Evolutionary conservation across 345 rosid genomes (phyloP).

Genomic region (Boechera retrofracta): DNA sequence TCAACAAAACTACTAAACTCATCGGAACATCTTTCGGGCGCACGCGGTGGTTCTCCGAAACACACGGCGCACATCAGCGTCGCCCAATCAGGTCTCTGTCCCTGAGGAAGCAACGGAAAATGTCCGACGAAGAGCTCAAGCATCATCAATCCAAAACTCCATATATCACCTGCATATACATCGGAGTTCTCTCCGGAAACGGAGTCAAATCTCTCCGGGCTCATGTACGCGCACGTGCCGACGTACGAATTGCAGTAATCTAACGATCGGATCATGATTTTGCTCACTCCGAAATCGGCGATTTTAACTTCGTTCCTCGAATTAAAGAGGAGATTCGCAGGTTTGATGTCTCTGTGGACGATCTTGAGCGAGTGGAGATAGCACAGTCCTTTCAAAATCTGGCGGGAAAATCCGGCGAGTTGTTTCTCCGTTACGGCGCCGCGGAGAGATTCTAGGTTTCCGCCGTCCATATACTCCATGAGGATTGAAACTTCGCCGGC

Average conservation of each 20-base stretch:
- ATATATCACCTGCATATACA: slow-evolving; percentile 73
- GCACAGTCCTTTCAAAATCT: slow-evolving; percentile 62
- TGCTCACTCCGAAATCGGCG: slow-evolving; percentile 82
- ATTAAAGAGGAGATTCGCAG: slow-evolving; percentile 71
- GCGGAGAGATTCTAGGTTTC: slow-evolving; percentile 57
- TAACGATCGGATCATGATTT: slow-evolving; percentile 60
- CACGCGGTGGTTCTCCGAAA: slow-evolving; percentile 71
- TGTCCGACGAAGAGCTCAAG: slow-evolving; percentile 74
- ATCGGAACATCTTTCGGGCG: slow-evolving; percentile 60
- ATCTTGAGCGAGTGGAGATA: slow-evolving; percentile 69
- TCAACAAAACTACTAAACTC: slow-evolving; percentile 67
- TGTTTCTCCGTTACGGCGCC: slow-evolving; percentile 58
- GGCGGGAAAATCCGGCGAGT: slow-evolving; percentile 57
- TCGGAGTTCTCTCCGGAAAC: slow-evolving; percentile 58
- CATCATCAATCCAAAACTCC: slow-evolving; percentile 79
- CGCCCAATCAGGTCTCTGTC: slow-evolving; percentile 80
- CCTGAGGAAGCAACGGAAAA: slow-evolving; percentile 60
- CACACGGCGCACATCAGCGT: slow-evolving; percentile 82
- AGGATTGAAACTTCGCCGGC: slow-evolving; percentile 61
- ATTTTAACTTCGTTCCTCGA: slow-evolving; percentile 63
- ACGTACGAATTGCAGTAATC: slow-evolving; percentile 78
- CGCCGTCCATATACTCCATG: slow-evolving; percentile 78
- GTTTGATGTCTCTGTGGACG: slow-evolving; percentile 81
- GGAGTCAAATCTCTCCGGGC: slow-evolving; percentile 82
- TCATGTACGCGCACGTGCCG: slow-evolving; percentile 91